phyloP scores from a whole-genome alignment of 1,284 basidiomycete genomes.

The Sanghuangporus baumii region DNA sequence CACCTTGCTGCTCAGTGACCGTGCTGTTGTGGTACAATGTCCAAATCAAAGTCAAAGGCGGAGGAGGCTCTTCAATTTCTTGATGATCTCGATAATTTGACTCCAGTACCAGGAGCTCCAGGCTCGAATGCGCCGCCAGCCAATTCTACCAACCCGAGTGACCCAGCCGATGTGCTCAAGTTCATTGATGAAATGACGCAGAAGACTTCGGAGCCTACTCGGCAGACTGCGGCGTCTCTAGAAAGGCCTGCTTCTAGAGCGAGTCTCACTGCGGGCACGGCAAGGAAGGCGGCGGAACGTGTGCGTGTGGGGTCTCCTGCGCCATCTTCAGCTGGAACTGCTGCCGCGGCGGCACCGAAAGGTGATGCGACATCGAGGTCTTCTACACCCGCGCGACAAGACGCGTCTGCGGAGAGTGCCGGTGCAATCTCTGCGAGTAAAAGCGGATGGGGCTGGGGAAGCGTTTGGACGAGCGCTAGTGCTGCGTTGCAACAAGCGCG shows the following conservation, averaged over 20 bases:
- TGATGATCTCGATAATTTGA: conserved; percentile 82
- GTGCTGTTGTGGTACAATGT: conserved; percentile 19
- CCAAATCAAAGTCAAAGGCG: conserved; percentile 75
- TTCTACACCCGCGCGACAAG: conserved; percentile 23
- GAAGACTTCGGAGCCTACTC: conserved; percentile 75
- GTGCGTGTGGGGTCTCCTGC: conserved; percentile 56
- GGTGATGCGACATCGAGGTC: conserved; percentile 21
- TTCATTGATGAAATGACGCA: conserved; percentile 94
- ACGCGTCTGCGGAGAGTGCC: conserved; percentile 22
- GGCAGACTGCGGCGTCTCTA: conserved; percentile 45
- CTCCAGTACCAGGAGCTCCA: conserved; percentile 29
- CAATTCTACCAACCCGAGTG: conserved; percentile 34
- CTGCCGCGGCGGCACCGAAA: background rate
- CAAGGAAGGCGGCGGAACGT: conserved; percentile 73
- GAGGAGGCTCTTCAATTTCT: conserved; percentile 87
- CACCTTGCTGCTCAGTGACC: background rate
- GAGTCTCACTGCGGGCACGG: conserved; percentile 46
- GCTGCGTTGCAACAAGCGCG: conserved; percentile 84
- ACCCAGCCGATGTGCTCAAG: conserved; percentile 77
- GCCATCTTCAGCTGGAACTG: conserved; percentile 20
- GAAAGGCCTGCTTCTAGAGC: conserved; percentile 61
- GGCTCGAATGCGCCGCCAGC: conserved; percentile 23
- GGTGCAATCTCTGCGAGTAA: conserved; percentile 24
- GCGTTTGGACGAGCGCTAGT: conserved; percentile 82
- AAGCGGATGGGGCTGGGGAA: conserved; percentile 75